Evolutionary conservation across 2,329 filamentous ascomycete genomes (phyloP).

Genomic region (Volutella citrinella): DNA sequence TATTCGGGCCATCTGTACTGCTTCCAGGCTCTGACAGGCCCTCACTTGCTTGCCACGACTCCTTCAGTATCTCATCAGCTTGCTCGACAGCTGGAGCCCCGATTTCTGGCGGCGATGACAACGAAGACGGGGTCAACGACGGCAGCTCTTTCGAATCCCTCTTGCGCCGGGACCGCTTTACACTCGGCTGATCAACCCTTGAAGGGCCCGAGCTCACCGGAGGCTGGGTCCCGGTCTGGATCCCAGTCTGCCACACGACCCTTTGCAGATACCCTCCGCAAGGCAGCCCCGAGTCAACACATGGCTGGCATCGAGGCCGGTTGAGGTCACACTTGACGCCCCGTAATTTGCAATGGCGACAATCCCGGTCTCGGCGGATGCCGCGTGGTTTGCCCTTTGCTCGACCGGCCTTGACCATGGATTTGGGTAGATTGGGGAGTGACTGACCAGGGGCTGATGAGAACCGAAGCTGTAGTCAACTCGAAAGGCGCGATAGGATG

Average conservation of each 20-base stretch:
- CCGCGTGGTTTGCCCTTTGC: constrained; percentile 25
- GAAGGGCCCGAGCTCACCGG: neutral
- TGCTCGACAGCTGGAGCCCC: too few relatives aligned
- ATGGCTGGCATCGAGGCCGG: constrained; percentile 23
- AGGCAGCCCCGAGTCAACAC: constrained; percentile 23
- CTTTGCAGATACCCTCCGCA: constrained; percentile 32
- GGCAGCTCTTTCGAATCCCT: neutral
- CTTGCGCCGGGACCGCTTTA: neutral
- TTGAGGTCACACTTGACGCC: constrained; percentile 28
- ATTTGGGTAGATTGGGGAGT: too few relatives aligned
- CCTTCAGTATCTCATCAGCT: too few relatives aligned
- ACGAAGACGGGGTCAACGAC: constrained; percentile 17
- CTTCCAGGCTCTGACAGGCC: too few relatives aligned
- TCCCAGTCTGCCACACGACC: constrained; percentile 26
- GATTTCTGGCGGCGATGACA: too few relatives aligned
- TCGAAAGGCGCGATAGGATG: neutral
- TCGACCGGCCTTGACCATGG: constrained; percentile 5
- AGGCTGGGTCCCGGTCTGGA: constrained; percentile 1
- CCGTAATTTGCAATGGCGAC: constrained; percentile 22
- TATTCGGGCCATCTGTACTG: too few relatives aligned
- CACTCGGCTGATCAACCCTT: neutral
- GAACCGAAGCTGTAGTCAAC: neutral
- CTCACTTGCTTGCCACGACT: too few relatives aligned
- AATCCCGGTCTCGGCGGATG: constrained; percentile 27
- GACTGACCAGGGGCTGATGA: constrained; percentile 5